These are phyloP conservation scores for Seiridium unicorne DNA, from an alignment of 2,329 filamentous ascomycete species.

Conservation along the genomic window DNA sequence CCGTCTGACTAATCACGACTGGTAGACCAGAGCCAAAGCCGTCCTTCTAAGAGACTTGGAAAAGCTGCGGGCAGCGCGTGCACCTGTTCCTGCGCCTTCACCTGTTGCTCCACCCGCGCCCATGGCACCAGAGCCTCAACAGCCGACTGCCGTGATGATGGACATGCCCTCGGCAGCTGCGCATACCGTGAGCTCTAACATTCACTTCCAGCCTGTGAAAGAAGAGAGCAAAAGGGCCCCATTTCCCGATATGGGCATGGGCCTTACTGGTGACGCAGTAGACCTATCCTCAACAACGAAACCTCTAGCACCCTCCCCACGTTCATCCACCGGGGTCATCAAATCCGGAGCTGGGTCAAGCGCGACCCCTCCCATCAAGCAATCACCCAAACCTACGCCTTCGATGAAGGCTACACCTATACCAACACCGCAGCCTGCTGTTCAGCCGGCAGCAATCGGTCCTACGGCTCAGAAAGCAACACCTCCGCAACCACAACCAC, in stretches of 20 bases:
- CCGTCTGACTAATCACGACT: background rate
- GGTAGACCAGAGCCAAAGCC: constrained; percentile 51
- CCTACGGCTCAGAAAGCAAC: constrained; percentile 14
- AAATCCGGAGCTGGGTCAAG: constrained; percentile 13
- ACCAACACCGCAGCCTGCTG: constrained; percentile 23
- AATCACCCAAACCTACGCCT: constrained; percentile 23
- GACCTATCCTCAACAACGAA: constrained; percentile 25
- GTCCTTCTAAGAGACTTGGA: constrained; percentile 55
- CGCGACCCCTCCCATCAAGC: constrained; percentile 18
- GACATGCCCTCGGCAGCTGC: constrained; percentile 32
- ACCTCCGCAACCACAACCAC: constrained; percentile 13
- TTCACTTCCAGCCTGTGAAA: constrained; percentile 30
- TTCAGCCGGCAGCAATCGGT: constrained; percentile 14
- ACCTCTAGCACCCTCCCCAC: constrained; percentile 16
- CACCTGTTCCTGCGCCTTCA: constrained; percentile 16
- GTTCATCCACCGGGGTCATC: constrained; percentile 18
- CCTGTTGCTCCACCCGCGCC: constrained; percentile 13
- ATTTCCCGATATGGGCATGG: constrained; percentile 57
- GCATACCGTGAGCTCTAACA: constrained; percentile 22
- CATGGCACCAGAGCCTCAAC: constrained; percentile 15
- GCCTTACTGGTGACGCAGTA: constrained; percentile 30
- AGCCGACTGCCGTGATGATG: constrained; percentile 28
- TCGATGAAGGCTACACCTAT: constrained; percentile 23
- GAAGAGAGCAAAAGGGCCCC: constrained; percentile 48
- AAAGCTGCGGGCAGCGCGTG: constrained; percentile 29